Base-by-base conservation (phyloP, 768 basidiomycete genomes). In the Tylopilus felleus region DNA sequence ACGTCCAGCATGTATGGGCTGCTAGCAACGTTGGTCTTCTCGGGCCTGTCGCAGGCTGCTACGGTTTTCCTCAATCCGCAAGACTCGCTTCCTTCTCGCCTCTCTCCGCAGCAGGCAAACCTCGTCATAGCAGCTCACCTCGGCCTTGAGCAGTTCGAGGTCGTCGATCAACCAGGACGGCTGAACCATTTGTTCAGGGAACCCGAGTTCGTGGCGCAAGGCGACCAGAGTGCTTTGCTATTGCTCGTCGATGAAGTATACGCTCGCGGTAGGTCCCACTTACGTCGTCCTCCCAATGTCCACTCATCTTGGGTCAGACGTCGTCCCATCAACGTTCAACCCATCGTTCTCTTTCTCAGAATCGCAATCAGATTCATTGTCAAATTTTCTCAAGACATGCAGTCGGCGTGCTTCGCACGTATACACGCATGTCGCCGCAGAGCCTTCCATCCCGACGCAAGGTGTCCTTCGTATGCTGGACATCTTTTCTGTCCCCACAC, bases 121-220 rank as follows among this genome's bases (percentile, higher is more conserved):
- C 76, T 80, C 33, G 80, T 76, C 7, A 73, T 91, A 29, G 80
- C 86, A 19, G 80, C 79, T 49, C 87, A 90, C 66, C 78, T 90
- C 12, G 83, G 84, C n/a, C 77, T 90, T 6, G 88, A 90, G 60
- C 70, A 70, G 19, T 84, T 84, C 59, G 85, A 87, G 63, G 70
- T 74, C 23, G 66, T 83, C 27, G 73, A 74, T 55, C 65, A 71
- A 48, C 57, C 66, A 27, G 58, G 61, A 45, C 53, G 64, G 28
- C 27, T 64, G 8, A 45, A 57, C 36, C 48, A 61, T 21, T 10
- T 70, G 1, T 57, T 62, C 48, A 64, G 60, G 35, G 76, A 80
- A 45, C 72, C 77, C 41, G 38, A 68, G 3, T 83, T 90, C 59
- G 80, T 90, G 19, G 87, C 81, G 43, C 67, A 79, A 53, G 85